Evolutionary conservation across 352 stramenopile genomes (phyloP).

Genomic region (Globisporangium irregulare): DNA sequence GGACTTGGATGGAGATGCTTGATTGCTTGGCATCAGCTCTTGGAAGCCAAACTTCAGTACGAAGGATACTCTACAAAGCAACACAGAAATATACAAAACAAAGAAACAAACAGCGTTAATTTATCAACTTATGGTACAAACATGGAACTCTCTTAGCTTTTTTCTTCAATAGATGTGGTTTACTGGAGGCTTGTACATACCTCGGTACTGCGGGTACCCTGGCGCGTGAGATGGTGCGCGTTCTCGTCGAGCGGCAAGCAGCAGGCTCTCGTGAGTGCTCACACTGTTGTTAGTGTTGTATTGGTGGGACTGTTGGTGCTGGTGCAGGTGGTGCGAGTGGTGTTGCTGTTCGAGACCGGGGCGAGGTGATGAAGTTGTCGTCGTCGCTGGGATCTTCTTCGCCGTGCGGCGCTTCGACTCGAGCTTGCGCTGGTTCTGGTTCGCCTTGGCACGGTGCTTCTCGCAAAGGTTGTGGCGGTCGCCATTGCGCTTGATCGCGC

Average conservation of each 20-base stretch:
- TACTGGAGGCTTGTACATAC: background rate
- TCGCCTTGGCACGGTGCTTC: slow-evolving; percentile 61
- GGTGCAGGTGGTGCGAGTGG: background rate
- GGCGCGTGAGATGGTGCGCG: background rate
- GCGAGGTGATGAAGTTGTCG: background rate
- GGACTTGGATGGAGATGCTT: background rate
- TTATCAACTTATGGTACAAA: background rate
- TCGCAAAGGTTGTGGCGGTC: slow-evolving; percentile 68
- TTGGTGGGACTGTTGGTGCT: background rate
- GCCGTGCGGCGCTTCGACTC: slow-evolving; percentile 75
- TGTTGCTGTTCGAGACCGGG: background rate
- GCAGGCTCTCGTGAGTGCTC: background rate
- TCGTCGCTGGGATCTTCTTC: slow-evolving; percentile 27
- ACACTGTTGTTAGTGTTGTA: background rate
- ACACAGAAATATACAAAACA: background rate
- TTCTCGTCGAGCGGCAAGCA: background rate
- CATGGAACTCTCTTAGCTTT: background rate
- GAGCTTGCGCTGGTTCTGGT: slow-evolving; percentile 81
- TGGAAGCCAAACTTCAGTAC: background rate
- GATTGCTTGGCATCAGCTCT: background rate
- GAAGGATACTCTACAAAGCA: slow-evolving; percentile 5
- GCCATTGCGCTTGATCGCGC: slow-evolving; percentile 66
- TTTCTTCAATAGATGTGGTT: background rate
- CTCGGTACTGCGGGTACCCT: background rate
- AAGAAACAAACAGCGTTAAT: background rate